A percentile compares a stretch with the other conserved stretches of the same genome.
Evolutionary conservation across 2,329 filamentous ascomycete species (phyloP).

Genomic region (Colletotrichum sp.): DNA sequence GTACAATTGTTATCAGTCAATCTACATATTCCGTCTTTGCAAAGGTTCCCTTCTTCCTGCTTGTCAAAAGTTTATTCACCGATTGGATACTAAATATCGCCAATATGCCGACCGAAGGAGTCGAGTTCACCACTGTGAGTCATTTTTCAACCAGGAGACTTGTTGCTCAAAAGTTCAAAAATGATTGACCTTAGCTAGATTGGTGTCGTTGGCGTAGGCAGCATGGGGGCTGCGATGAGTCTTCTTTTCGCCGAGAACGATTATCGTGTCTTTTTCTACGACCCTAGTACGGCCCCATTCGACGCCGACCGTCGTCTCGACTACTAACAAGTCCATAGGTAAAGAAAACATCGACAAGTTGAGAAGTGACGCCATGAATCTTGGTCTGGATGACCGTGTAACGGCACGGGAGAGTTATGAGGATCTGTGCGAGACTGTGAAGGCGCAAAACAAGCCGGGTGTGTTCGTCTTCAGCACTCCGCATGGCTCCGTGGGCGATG

Average conservation of each 20-base stretch:
- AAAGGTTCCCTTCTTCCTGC: background rate
- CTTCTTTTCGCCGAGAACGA: constrained; percentile 63
- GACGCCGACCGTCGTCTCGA: background rate
- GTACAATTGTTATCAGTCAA: background rate
- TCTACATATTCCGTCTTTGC: background rate
- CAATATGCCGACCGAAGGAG: background rate
- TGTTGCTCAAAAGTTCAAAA: background rate
- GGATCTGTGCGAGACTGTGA: background rate
- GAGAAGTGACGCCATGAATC: constrained; percentile 37
- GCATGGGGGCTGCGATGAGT: constrained; percentile 66
- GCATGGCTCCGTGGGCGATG: background rate
- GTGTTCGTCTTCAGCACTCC: background rate
- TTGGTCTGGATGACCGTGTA: constrained; percentile 32
- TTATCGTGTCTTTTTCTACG: constrained; percentile 58
- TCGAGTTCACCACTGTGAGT: background rate
- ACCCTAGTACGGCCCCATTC: constrained; percentile 41
- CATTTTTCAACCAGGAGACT: no score
- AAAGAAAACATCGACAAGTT: constrained; percentile 50
- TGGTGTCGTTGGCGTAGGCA: constrained; percentile 62
- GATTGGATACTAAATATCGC: background rate
- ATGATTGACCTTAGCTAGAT: constrained; percentile 36
- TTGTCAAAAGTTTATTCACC: background rate
- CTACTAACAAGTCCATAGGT: background rate
- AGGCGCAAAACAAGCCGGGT: background rate
- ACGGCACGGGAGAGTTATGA: constrained; percentile 39